Evolutionary conservation across 2,329 filamentous ascomycete species (phyloP).

Genomic region (Penicillium frequentans): DNA sequence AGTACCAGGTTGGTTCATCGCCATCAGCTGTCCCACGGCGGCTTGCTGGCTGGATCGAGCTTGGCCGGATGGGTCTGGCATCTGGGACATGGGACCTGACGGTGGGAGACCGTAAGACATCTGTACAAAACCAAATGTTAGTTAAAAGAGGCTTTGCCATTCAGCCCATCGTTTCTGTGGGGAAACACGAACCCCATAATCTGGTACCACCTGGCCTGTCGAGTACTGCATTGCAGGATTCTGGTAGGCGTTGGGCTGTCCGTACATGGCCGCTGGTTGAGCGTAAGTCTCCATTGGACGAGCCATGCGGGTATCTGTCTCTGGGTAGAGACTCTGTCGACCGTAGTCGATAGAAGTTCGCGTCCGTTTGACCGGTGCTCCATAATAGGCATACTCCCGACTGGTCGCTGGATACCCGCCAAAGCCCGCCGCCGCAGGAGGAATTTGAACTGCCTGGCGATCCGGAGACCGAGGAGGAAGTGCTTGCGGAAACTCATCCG

Average conservation of each 20-base stretch:
- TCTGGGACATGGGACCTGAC: slow-evolving; percentile 34
- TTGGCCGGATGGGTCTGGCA: slow-evolving; percentile 35
- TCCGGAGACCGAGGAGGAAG: slow-evolving; percentile 40
- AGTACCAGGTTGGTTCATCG: slow-evolving; percentile 39
- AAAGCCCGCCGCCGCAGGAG: slow-evolving; percentile 29
- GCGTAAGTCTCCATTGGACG: slow-evolving; percentile 39
- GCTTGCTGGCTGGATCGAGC: slow-evolving; percentile 36
- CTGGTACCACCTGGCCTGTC: slow-evolving; percentile 36
- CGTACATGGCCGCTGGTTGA: slow-evolving; percentile 34
- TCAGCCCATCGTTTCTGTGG: not conserved
- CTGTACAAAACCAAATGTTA: slow-evolving; percentile 14
- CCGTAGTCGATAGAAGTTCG: slow-evolving; percentile 42
- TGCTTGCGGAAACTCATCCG: slow-evolving; percentile 39
- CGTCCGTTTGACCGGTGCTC: slow-evolving; percentile 37
- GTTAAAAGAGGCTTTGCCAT: not conserved
- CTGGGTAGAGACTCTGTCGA: slow-evolving; percentile 33
- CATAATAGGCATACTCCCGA: slow-evolving; percentile 39
- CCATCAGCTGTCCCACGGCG: slow-evolving; percentile 37
- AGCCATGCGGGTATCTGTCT: slow-evolving; percentile 36
- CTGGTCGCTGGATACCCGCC: slow-evolving; percentile 32
- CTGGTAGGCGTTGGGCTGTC: slow-evolving; percentile 34
- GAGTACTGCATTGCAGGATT: slow-evolving; percentile 37
- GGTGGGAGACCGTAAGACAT: slow-evolving; percentile 37
- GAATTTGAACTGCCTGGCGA: slow-evolving; percentile 37
- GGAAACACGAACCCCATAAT: slow-evolving; percentile 35